phyloP scores from a whole-genome alignment of 371 early-diverging fungal genomes.

The Mucor irregularis region DNA sequence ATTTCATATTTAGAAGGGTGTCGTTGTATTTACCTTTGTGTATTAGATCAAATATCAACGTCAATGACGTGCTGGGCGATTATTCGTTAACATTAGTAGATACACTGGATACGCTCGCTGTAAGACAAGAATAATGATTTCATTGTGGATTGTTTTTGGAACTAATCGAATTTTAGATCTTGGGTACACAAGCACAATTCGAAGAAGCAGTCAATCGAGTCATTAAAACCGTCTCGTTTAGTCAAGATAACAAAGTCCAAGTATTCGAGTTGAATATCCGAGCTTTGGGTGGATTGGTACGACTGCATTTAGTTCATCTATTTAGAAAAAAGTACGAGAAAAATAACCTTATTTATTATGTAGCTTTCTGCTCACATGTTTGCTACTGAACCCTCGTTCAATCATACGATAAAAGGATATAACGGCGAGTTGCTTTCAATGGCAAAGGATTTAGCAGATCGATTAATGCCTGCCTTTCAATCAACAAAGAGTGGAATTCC shows the following conservation, averaged over 20 bases:
- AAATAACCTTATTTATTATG: neutral
- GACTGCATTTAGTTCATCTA: neutral
- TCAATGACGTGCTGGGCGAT: slow-evolving; percentile 93
- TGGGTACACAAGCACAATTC: slow-evolving; percentile 74
- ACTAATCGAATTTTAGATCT: slow-evolving; percentile 38
- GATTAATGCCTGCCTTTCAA: slow-evolving; percentile 90
- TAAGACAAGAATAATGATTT: slow-evolving; percentile 28
- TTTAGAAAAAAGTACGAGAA: neutral
- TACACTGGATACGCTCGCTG: slow-evolving; percentile 83
- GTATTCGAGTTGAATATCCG: slow-evolving; percentile 95
- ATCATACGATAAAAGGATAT: slow-evolving; percentile 60
- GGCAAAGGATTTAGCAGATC: slow-evolving; percentile 82
- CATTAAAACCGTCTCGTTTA: slow-evolving; percentile 69
- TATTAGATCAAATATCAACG: slow-evolving; percentile 55
- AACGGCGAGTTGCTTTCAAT: slow-evolving; percentile 73
- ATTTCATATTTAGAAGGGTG: no score
- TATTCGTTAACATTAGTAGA: slow-evolving; percentile 91
- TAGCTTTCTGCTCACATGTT: slow-evolving; percentile 86
- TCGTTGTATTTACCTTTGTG: neutral
- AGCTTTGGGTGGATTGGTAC: slow-evolving; percentile 84
- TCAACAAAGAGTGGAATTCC: slow-evolving; percentile 85
- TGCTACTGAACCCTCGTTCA: slow-evolving; percentile 70
- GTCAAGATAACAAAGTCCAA: slow-evolving; percentile 85
- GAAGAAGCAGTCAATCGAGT: slow-evolving; percentile 70
- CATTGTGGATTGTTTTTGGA: neutral